Evolutionary conservation across 2,329 filamentous ascomycete species (phyloP), one percentile per base, ranked within the genome.

Genomic region (Colletotrichum sp.): DNA sequence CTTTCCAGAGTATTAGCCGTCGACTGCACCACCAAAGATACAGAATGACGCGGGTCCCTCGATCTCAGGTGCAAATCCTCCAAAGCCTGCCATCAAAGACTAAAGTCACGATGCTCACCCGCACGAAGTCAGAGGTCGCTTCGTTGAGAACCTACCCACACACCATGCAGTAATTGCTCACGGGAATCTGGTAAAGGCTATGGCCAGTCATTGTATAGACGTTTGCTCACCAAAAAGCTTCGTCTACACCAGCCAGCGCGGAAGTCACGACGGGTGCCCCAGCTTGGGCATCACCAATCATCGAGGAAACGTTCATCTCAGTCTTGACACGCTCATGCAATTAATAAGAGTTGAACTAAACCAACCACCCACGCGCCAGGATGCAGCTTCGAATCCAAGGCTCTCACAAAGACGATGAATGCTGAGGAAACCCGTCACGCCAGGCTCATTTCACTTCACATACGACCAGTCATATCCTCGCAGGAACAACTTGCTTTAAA

Each of bases 261-360:
- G 12, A 57, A 57, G 52, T 57, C 55, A 2, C 8, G 13, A 59
- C 15, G 6, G 55, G 27, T 0, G n/a, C 44, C 44, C 1, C 55
- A 29, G 22, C 5, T 29, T 2, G 8, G 27, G 13, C 0, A 29
- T 29, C 55, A 16, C 15, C 25, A 0, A 6, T 1, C 0, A 36
- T 22, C 1, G 7, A 1, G 62, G n/a, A 39, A 32, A 32, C 15
- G 62, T 32, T 22, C 30, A 39, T 27, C 19, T 36, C 62, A 27
- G 19, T 32, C 59, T 64, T 39, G 8, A 71, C 11, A 71, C 59
- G 68, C 67, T 71, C 34, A 74, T 64, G 67, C 68, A 74, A 71
- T 71, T 71, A 65, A n/a, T 39, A 65, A 55, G 22, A 65, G 49
- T 65, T 55, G 44, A 34, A 74, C 27, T 65, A 49, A 49, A 19